These are phyloP conservation scores for Colletotrichum theobromicola DNA, from an alignment of 2,329 filamentous ascomycete species.

Conservation along the genomic window DNA sequence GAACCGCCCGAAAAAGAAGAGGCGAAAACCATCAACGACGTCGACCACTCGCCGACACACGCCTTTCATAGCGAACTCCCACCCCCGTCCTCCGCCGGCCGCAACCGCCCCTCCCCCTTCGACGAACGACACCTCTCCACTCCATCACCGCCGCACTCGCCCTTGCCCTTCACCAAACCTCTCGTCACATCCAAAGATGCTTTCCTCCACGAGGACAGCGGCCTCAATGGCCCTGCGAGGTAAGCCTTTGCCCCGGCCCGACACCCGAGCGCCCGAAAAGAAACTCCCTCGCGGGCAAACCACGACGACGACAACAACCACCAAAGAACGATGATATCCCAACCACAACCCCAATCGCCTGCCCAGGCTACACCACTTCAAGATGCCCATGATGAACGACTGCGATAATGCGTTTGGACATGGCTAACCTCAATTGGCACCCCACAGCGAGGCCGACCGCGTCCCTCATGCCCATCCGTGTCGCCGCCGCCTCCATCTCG, in stretches of 20 bases:
- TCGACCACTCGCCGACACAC: conserved; percentile 9
- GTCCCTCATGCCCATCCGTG: conserved; percentile 67
- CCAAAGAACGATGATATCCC: background rate
- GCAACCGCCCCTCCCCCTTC: conserved; percentile 6
- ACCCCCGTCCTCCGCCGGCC: background rate
- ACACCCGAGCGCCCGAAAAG: background rate
- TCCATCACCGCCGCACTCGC: background rate
- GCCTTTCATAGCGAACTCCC: background rate
- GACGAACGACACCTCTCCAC: conserved; percentile 14
- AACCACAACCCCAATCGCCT: background rate
- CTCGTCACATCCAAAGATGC: conserved; percentile 38
- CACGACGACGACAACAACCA: background rate
- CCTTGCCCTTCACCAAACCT: background rate
- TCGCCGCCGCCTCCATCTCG: conserved; percentile 68
- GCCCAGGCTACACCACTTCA: background rate
- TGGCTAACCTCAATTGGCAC: conserved; percentile 24
- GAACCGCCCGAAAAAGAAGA: conserved; percentile 5
- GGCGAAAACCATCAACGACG: conserved; percentile 19
- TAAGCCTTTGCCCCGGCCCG: conserved; percentile 31
- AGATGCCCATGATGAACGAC: background rate
- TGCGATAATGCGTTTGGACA: background rate
- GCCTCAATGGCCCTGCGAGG: conserved; percentile 59
- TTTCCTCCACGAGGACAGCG: conserved; percentile 54
- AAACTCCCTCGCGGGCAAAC: background rate
- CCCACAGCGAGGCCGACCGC: conserved; percentile 67